These are phyloP conservation scores for Penicillium alfredii DNA, from an alignment of 495 filamentous ascomycete genomes.

Conservation along the genomic window DNA sequence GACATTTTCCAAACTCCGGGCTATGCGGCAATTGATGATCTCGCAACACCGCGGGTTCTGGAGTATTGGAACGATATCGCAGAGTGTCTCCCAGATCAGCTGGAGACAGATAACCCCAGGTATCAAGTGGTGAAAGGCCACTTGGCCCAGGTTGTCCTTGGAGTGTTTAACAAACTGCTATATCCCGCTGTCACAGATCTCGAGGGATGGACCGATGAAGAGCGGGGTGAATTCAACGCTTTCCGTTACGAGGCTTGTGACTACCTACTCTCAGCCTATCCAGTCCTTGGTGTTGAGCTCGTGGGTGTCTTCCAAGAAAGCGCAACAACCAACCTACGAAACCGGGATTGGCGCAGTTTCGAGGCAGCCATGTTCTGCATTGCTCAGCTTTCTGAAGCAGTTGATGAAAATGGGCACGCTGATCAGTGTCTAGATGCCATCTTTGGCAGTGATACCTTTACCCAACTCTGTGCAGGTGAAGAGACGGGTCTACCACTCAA, in stretches of 20 bases:
- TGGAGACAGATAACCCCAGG: conserved; percentile 23
- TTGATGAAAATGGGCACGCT: conserved; percentile 57
- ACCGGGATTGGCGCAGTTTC: conserved; percentile 64
- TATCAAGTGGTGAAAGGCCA: conserved; percentile 29
- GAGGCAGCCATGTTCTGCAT: conserved; percentile 80
- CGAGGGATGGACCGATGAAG: conserved; percentile 61
- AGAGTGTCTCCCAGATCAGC: conserved; percentile 30
- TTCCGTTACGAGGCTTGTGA: conserved; percentile 79
- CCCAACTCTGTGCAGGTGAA: conserved; percentile 48
- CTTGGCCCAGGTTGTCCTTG: conserved; percentile 32
- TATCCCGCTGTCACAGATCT: conserved; percentile 29
- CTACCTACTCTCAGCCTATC: conserved; percentile 69
- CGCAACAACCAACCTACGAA: conserved; percentile 52
- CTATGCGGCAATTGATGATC: conserved; percentile 69
- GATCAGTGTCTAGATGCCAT: conserved; percentile 64
- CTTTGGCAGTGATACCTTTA: conserved; percentile 58
- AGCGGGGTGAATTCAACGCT: conserved; percentile 64
- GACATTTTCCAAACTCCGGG: conserved; percentile 65
- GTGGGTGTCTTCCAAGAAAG: conserved; percentile 64
- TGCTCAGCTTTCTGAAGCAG: conserved; percentile 65
- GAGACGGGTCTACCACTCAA: conserved; percentile 52
- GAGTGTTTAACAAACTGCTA: conserved; percentile 36
- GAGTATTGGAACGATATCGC: conserved; percentile 73
- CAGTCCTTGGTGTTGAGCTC: conserved; percentile 60
- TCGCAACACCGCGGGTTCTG: conserved; percentile 65